Evolutionary conservation across 1,284 basidiomycete genomes (phyloP), one percentile per base, ranked within the genome.

Genomic region (Puccinia triticina): DNA sequence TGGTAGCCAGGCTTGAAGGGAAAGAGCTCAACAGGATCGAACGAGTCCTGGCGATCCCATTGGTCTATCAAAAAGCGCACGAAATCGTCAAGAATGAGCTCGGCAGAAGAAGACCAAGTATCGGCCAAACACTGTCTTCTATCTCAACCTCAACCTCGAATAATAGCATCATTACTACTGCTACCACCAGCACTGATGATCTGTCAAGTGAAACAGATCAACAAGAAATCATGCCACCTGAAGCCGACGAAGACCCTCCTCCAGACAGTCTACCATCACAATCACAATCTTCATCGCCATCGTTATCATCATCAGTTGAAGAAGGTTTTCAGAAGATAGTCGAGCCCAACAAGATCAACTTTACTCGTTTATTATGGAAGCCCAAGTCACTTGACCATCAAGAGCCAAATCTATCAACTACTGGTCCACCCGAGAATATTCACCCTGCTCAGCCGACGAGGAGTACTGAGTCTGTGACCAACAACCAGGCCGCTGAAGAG

Each of bases 221-320:
- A n/a, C 55, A 37, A 34, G 29, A 34, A 18, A 29, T 23, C 55
- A 77, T 48, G 21, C 64, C 46, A 34, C 77, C 77, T 12, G 77
- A 79, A 69, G 77, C 77, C 12, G 77, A 79, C 40, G 77, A 78
- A 23, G 76, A 78, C 66, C 40, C n/a, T 29, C 37, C 37, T 7
- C 37, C 8, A 29, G 66, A 23, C 21, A 18, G 21, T 29, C 40
- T 46, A 76, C 29, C 34, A 76, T 59, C 53, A 26, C 14, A 46
- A 43, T 53, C 10, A 14, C 18, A 43, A 48, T 55, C 16, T 12
- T n/a, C 55, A 34, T 43, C 18, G 12, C 32, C 50, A n/a, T n/a
- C 8, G 14, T 66, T 55, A 43, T 57, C 50, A 29, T 53, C 26
- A 61, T 69, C 48, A 32, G 34, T 26, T 4, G 29, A 71, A 18